A percentile compares a stretch with the other conserved stretches of the same genome.
Conservation (phyloP, 1,284 basidiomycete genomes). For the Sanguinoderma infundibulare region DNA sequence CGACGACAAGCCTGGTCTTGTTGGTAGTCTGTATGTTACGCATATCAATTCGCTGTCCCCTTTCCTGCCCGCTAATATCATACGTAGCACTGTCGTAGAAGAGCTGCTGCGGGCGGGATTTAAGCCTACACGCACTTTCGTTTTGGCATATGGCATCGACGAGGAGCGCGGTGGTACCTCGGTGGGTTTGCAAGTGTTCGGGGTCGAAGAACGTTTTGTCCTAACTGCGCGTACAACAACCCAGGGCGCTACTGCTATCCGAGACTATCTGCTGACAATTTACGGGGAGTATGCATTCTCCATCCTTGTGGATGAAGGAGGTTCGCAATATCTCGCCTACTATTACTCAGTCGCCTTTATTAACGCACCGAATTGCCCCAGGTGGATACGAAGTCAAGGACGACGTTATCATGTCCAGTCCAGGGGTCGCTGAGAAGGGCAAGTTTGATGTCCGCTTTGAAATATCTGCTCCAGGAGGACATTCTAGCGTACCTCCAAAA, state of each 20-base stretch:
- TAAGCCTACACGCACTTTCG: conserved; percentile 53
- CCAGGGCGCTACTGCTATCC: conserved; percentile 56
- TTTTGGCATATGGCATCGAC: conserved; percentile 72
- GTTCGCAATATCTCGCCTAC: conserved; percentile 28
- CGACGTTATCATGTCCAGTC: conserved; percentile 48
- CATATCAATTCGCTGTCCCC: background rate
- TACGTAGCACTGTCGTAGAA: conserved; percentile 53
- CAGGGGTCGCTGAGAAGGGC: conserved; percentile 70
- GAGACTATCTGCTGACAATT: conserved; percentile 48
- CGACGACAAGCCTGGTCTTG: conserved; percentile 67
- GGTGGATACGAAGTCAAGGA: conserved; percentile 38
- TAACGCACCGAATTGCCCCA: conserved; percentile 18
- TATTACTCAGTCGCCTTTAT: background rate
- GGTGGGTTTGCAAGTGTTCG: conserved; percentile 34
- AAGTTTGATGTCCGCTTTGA: conserved; percentile 56
- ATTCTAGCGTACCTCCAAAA: conserved; percentile 64
- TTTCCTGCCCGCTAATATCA: background rate
- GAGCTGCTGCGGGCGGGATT: conserved; percentile 56
- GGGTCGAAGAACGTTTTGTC: background rate
- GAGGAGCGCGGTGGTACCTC: conserved; percentile 65
- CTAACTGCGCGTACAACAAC: background rate
- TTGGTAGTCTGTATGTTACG: conserved; percentile 54
- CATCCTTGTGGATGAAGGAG: conserved; percentile 58
- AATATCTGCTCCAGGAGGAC: conserved; percentile 66
- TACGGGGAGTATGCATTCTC: conserved; percentile 60